These are phyloP conservation scores for Cymbopogon flexuosus DNA, from an alignment of 202 grass and related monocot genomes.

Conservation along the genomic window DNA sequence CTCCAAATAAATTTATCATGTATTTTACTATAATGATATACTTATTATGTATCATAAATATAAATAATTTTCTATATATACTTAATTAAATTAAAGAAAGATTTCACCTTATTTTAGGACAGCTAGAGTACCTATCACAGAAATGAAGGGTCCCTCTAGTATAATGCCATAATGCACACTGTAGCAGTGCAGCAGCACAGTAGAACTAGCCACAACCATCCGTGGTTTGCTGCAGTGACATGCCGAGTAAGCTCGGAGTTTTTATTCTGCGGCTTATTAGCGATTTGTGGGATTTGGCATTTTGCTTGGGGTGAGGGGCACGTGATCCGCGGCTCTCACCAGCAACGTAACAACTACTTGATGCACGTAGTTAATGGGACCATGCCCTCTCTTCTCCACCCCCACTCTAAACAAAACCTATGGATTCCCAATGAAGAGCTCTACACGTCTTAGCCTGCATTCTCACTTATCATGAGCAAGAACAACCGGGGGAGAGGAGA, in stretches of 20 bases:
- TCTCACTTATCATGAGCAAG: slow-evolving; percentile 39
- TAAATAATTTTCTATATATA: too few species aligned
- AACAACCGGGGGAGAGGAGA: neutral
- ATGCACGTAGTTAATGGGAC: slow-evolving; percentile 57
- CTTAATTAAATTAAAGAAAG: too few species aligned
- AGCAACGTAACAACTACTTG: slow-evolving; percentile 33
- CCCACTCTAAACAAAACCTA: slow-evolving; percentile 57
- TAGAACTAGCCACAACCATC: too few species aligned
- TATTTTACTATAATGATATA: too few species aligned
- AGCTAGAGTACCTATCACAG: too few species aligned
- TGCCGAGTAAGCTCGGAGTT: too few species aligned
- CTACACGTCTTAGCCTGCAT: slow-evolving; percentile 47
- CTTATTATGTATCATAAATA: too few species aligned
- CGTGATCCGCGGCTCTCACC: slow-evolving; percentile 27
- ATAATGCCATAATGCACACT: too few species aligned
- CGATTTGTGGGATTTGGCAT: slow-evolving; percentile 33
- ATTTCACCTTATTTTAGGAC: too few species aligned
- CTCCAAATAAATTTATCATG: too few species aligned
- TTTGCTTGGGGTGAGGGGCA: slow-evolving; percentile 29
- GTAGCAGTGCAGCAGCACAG: too few species aligned
- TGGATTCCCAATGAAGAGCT: slow-evolving; percentile 56
- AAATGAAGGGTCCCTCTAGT: too few species aligned
- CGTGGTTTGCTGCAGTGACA: neutral
- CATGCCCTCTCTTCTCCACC: slow-evolving; percentile 27
- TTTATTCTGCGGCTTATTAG: neutral